These are phyloP conservation scores for Aspergillus affinis DNA, from an alignment of 495 filamentous ascomycete genomes.

Conservation along the genomic window DNA sequence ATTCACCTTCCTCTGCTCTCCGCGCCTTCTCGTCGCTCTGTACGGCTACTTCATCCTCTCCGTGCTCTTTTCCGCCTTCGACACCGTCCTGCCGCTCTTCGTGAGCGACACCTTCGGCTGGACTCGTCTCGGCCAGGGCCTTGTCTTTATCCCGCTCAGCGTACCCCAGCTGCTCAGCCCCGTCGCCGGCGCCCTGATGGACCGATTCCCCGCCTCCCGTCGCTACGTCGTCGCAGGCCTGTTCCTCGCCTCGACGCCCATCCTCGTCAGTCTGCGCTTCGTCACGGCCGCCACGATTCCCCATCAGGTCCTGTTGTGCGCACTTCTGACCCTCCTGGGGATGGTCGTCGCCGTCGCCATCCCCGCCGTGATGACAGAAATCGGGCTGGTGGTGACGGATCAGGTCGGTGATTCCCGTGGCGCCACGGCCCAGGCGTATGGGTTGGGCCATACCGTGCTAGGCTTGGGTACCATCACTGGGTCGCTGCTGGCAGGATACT, in stretches of 20 bases:
- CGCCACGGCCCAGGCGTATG: no score
- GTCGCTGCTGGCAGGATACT: no score
- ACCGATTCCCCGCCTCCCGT: slow-evolving; percentile 57
- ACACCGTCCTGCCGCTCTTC: slow-evolving; percentile 64
- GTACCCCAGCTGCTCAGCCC: slow-evolving; percentile 66
- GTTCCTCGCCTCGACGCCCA: slow-evolving; percentile 62
- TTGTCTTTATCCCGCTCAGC: slow-evolving; percentile 70
- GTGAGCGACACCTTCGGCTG: slow-evolving; percentile 64
- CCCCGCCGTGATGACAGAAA: no score
- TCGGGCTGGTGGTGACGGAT: no score
- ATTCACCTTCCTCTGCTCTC: slow-evolving; percentile 46
- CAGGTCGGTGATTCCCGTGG: no score
- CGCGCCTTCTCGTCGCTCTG: no score
- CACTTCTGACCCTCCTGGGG: no score
- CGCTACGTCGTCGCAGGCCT: slow-evolving; percentile 60
- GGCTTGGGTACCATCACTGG: no score
- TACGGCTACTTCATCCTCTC: no score
- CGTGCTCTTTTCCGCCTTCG: slow-evolving; percentile 52
- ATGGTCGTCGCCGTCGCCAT: no score
- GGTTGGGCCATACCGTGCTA: no score
- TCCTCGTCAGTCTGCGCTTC: slow-evolving; percentile 64
- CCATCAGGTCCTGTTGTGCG: slow-evolving; percentile 68
- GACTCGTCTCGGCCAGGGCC: slow-evolving; percentile 65
- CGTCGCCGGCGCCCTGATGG: slow-evolving; percentile 60
- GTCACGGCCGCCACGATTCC: slow-evolving; percentile 56